Percentiles rank a stretch among this genome's conserved stretches.
Conservation (phyloP, 441 rosid species). For the Erodium texanum region DNA sequence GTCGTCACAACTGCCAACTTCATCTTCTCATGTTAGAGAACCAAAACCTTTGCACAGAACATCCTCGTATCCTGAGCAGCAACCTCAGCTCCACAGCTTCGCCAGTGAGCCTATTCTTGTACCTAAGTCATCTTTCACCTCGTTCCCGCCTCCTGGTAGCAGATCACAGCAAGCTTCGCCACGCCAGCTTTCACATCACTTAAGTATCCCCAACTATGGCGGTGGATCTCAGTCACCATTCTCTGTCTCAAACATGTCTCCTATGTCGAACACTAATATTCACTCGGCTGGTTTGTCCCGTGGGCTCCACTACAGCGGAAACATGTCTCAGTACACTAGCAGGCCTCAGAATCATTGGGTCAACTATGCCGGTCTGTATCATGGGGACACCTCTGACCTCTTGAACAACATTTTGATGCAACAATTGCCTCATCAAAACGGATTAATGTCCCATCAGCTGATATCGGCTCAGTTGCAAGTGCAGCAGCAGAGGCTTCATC, state of each 20-base stretch:
- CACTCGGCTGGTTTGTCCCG: slow-evolving; percentile 28
- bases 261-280: slow-evolving; percentile 3
- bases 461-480: slow-evolving; percentile 39
- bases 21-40: slow-evolving; percentile 37
- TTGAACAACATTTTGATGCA: slow-evolving; percentile 50
- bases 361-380: slow-evolving; percentile 21
- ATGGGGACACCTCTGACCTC: slow-evolving; percentile 16
- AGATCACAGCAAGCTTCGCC: slow-evolving; percentile 63
- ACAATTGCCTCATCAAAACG: slow-evolving; percentile 34
- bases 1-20: slow-evolving; percentile 58
- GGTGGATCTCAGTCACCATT: slow-evolving; percentile 55
- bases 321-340: slow-evolving; percentile 41
- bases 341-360: slow-evolving; percentile 51
- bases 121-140: slow-evolving; percentile 56
- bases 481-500: slow-evolving; percentile 42
- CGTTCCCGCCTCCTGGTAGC: slow-evolving; percentile 67
- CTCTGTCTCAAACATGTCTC: slow-evolving; percentile 53
- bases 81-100: slow-evolving; percentile 43
- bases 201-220: slow-evolving; percentile 34
- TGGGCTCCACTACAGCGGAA: slow-evolving; percentile 58
- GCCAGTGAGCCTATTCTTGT: slow-evolving; percentile 70
- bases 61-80: slow-evolving; percentile 44
- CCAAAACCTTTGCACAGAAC: slow-evolving; percentile 50
- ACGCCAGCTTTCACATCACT: slow-evolving; percentile 38
- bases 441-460: slow-evolving; percentile 49